phyloP scores from a whole-genome alignment of 2,329 filamentous ascomycete species.

The Cercospora sp. region DNA sequence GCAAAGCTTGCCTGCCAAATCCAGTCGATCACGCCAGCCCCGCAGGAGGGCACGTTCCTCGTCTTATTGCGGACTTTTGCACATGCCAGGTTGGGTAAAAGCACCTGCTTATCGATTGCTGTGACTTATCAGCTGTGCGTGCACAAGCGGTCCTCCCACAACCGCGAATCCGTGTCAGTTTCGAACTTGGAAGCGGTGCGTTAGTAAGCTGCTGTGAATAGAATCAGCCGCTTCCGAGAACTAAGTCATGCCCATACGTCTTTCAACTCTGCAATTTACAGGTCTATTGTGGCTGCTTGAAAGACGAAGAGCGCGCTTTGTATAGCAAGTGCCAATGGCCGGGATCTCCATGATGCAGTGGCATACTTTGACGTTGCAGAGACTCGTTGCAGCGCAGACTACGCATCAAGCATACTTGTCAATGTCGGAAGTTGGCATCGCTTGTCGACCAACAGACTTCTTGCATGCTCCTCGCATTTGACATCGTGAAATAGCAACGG shows the following conservation, averaged over 20 bases:
- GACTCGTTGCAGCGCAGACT: neutral
- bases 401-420: neutral
- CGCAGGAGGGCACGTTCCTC: neutral
- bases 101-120: neutral
- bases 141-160: neutral
- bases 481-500: neutral
- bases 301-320: neutral
- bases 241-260: neutral
- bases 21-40: neutral
- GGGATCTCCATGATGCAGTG: neutral
- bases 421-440: neutral
- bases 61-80: neutral
- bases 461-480: neutral
- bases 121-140: neutral
- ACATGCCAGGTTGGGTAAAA: neutral
- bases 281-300: neutral
- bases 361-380: neutral
- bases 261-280: neutral
- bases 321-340: neutral
- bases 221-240: neutral
- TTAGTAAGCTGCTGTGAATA: neutral
- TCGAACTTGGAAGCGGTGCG: neutral
- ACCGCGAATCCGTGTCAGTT: neutral
- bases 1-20: neutral
- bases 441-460: neutral